These are phyloP conservation scores for Pittosporum tobira DNA, from an alignment of 129 eudicot species.

Conservation along the genomic window DNA sequence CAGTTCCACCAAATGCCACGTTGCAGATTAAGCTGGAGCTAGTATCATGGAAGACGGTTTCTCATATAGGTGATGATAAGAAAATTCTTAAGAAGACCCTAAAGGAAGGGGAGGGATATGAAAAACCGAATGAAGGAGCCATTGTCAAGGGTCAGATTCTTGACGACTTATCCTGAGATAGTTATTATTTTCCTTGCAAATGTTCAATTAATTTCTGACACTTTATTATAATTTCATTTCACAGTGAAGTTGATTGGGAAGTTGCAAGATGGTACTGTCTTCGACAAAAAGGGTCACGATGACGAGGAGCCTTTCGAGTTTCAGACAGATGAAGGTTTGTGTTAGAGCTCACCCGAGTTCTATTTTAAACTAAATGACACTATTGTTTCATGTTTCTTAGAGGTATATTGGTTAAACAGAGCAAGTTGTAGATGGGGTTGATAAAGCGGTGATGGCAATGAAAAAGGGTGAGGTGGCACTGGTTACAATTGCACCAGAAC, in stretches of 20 bases:
- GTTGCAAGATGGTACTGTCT: conserved; percentile 75
- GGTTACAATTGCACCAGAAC: conserved; percentile 63
- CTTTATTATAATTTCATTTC: background rate
- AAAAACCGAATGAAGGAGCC: conserved; percentile 81
- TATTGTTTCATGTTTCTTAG: background rate
- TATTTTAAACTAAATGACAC: background rate
- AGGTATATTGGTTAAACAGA: conserved; percentile 34
- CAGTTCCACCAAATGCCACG: conserved; percentile 80
- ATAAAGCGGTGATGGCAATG: conserved; percentile 67
- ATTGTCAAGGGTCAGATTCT: conserved; percentile 44
- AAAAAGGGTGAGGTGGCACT: conserved; percentile 88
- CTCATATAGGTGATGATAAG: conserved; percentile 60
- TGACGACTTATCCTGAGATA: background rate
- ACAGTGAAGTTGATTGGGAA: conserved; percentile 77
- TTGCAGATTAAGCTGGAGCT: conserved; percentile 58
- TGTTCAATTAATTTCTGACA: background rate
- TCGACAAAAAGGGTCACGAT: conserved; percentile 61
- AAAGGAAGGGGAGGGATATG: conserved; percentile 93
- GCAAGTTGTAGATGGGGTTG: conserved; percentile 88
- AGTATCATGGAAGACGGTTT: conserved; percentile 75
- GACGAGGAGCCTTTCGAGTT: conserved; percentile 56
- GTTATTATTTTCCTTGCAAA: background rate
- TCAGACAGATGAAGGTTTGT: conserved; percentile 83
- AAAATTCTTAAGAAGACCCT: conserved; percentile 71
- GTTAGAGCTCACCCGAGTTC: background rate